Evolutionary conservation across 176 grass and related monocot species (phyloP), one percentile per base, ranked within the genome.

Genomic region (Canna indica): DNA sequence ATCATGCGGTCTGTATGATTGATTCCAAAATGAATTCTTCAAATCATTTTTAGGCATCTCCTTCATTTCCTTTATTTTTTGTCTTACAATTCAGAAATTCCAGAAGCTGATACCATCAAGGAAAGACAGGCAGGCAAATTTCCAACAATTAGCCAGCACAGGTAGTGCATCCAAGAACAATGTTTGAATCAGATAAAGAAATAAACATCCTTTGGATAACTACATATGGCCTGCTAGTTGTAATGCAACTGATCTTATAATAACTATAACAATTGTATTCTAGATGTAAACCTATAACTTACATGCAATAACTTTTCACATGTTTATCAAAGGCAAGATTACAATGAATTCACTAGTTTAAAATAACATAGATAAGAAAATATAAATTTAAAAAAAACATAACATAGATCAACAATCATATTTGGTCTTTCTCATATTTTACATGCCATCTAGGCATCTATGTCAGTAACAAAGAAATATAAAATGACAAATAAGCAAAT

Each of bases 401-500:
- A 18, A 50, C 18, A 13, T 32, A 30, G 29, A 61, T 28, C 22
- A 28, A 32, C 28, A 9, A 29, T 16, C 29, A 30, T 30, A 31
- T 30, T 61, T 17, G 58, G 58, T 32, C 58, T 12, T 61, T 61
- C 56, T 59, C 25, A 6, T 13, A 61, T 61, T 16, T 18, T 0
- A 14, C 16, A 32, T 32, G 3, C 4, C 16, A 61, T 31, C 26
- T 61, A 11, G 16, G n/a, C n/a, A n/a, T n/a, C n/a, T n/a, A n/a
- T n/a, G n/a, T n/a, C n/a, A n/a, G n/a, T 14, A 30, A 10, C 26
- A 32, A 0, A 31, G 13, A 9, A 30, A 61, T 30, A 38, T 30
- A 61, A 28, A 61, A 61, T 16, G 27, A 22, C 12, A 30, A 61
- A 61, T 61, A 61, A 61, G 58, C 28, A 61, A 61, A 61, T 56